Percentiles rank a stretch among this genome's conserved stretches.
These are phyloP conservation scores for Aspergillus fructus DNA, from an alignment of 2,329 filamentous ascomycete genomes.

Conservation along the genomic window DNA sequence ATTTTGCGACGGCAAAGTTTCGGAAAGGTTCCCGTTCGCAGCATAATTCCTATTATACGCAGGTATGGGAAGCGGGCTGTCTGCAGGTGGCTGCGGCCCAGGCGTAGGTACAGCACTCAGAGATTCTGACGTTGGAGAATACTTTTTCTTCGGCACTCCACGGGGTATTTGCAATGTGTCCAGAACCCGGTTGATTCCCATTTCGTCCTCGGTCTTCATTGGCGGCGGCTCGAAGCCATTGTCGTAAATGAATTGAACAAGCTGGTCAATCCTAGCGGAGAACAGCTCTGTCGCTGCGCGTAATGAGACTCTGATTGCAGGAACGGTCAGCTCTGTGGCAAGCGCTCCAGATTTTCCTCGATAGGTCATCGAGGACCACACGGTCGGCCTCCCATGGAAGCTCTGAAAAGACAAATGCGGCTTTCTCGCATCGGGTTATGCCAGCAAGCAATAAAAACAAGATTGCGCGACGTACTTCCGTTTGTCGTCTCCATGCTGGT, in stretches of 20 bases:
- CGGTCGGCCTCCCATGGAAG: not conserved
- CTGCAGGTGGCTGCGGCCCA: not conserved
- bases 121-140: not conserved
- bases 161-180: conserved; percentile 29
- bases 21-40: conserved; percentile 1
- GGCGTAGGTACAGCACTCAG: not conserved
- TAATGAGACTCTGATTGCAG: conserved; percentile 13
- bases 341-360: not conserved
- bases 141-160: not conserved
- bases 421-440: not conserved
- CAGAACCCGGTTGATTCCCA: conserved; percentile 38
- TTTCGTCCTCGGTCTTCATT: conserved; percentile 41
- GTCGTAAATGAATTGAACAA: conserved; percentile 43
- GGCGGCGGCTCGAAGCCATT: conserved; percentile 39
- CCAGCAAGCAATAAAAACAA: not conserved
- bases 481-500: conserved; percentile 39
- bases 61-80: conserved; percentile 14
- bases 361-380: not conserved
- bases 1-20: conserved; percentile 15
- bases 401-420: not conserved
- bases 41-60: conserved; percentile 12
- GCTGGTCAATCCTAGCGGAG: conserved; percentile 38
- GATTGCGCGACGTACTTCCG: conserved; percentile 32
- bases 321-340: conserved; percentile 1
- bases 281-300: conserved; percentile 28